phyloP scores from a whole-genome alignment of 2,329 filamentous ascomycete species.

The Metarhizium anisopliae region DNA sequence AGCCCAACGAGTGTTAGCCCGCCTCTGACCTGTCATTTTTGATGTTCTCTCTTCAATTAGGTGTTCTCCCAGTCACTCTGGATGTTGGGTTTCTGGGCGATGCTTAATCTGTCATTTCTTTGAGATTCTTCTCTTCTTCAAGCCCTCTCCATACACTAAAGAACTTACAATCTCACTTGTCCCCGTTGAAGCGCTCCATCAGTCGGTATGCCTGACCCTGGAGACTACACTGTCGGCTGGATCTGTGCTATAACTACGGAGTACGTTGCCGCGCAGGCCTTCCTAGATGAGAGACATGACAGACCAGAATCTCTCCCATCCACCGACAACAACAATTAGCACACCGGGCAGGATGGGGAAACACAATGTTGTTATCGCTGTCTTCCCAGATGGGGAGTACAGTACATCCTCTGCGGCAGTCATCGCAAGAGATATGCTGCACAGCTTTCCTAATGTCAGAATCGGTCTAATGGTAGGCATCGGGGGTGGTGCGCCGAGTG shows the following conservation, averaged over 20 bases:
- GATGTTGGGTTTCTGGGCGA: background rate
- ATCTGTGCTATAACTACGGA: slow-evolving; percentile 14
- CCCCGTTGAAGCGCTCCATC: background rate
- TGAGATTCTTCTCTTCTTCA: background rate
- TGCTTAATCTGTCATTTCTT: background rate
- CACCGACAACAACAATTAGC: slow-evolving; percentile 15
- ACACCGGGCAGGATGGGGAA: slow-evolving; percentile 19
- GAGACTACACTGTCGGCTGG: slow-evolving; percentile 16
- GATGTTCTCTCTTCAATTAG: background rate
- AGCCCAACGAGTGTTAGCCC: background rate
- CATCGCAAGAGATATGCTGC: slow-evolving; percentile 17
- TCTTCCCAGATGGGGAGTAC: slow-evolving; percentile 16
- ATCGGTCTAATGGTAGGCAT: slow-evolving; percentile 25
- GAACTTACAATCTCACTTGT: background rate
- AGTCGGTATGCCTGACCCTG: background rate
- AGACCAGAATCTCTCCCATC: background rate
- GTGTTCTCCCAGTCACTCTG: background rate
- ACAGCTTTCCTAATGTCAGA: slow-evolving; percentile 20
- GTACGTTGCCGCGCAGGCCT: slow-evolving; percentile 10
- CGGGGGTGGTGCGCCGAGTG: slow-evolving; percentile 24
- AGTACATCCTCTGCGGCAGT: slow-evolving; percentile 16
- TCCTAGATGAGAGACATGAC: slow-evolving; percentile 12
- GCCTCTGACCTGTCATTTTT: too few species aligned
- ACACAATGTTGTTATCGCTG: slow-evolving; percentile 28
- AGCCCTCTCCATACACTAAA: background rate